Conservation (phyloP, 805 yeast species). For the Metschnikowia vanudenii region DNA sequence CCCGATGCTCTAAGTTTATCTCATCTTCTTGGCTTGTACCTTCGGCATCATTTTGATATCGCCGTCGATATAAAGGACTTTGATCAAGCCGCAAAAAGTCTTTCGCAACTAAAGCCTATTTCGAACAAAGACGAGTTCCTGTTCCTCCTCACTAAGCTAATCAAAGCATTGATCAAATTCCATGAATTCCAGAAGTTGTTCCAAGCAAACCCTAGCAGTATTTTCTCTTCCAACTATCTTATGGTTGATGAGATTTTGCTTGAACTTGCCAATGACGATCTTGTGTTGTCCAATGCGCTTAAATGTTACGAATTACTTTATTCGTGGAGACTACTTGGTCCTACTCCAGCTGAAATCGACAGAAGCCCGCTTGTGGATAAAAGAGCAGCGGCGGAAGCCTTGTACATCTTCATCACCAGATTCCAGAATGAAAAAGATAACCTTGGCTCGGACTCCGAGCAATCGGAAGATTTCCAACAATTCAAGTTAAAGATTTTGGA, state of each 20-base stretch:
- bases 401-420: constrained; percentile 37
- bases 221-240: constrained; percentile 27
- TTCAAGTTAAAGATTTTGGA: constrained; percentile 41
- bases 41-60: constrained; percentile 11
- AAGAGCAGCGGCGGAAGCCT: constrained; percentile 45
- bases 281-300: constrained; percentile 29
- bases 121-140: constrained; percentile 14
- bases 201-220: constrained; percentile 16
- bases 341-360: not conserved
- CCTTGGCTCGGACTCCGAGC: constrained; percentile 16
- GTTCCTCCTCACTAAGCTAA: constrained; percentile 25
- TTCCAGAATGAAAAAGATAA: constrained; percentile 29
- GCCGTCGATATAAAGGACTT: constrained; percentile 15
- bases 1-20: not conserved
- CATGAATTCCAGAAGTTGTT: constrained; percentile 26
- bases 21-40: constrained; percentile 9
- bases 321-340: constrained; percentile 37
- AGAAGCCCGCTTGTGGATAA: constrained; percentile 23
- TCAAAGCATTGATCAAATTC: constrained; percentile 26
- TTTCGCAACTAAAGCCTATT: constrained; percentile 6
- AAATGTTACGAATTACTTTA: constrained; percentile 38
- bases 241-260: constrained; percentile 35
- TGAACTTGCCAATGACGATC: constrained; percentile 33
- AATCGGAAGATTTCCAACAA: constrained; percentile 28
- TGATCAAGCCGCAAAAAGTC: constrained; percentile 14